Evolutionary conservation across 2,329 filamentous ascomycete genomes (phyloP).

Genomic region (Phialophora expanda): DNA sequence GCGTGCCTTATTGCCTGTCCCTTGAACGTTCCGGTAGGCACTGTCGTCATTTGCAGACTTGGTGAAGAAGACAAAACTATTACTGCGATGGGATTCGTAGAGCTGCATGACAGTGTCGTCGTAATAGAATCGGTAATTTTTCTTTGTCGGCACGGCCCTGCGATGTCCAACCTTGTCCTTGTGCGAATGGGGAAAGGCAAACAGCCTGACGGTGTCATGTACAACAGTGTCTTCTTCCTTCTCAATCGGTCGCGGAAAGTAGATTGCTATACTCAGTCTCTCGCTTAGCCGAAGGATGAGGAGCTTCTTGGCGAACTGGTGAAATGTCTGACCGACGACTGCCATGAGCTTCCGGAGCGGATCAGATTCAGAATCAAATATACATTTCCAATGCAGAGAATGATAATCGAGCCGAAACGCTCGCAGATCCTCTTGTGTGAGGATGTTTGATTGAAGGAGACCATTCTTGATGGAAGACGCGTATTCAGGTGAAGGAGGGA

Average conservation of each 20-base stretch:
- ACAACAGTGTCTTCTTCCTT: slow-evolving; percentile 11
- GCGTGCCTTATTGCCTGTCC: background rate
- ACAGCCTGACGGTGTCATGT: slow-evolving; percentile 9
- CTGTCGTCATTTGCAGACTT: background rate
- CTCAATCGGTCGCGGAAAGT: slow-evolving; percentile 11
- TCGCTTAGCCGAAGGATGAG: slow-evolving; percentile 10
- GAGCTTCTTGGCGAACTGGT: slow-evolving; percentile 10
- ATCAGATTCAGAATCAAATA: slow-evolving; percentile 10
- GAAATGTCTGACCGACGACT: slow-evolving; percentile 2
- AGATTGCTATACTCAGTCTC: slow-evolving; percentile 11
- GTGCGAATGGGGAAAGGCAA: slow-evolving; percentile 17
- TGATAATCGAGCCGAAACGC: slow-evolving; percentile 8
- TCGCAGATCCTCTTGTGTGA: slow-evolving; percentile 3
- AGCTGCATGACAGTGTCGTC: slow-evolving; percentile 16
- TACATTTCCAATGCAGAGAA: slow-evolving; percentile 14
- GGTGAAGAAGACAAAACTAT: slow-evolving; percentile 4
- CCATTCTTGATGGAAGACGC: slow-evolving; percentile 11
- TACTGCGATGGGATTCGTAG: slow-evolving; percentile 2
- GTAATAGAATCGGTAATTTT: slow-evolving; percentile 14
- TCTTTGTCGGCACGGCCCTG: slow-evolving; percentile 9
- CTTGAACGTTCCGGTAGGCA: background rate
- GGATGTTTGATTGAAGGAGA: slow-evolving; percentile 9
- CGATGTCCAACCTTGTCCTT: slow-evolving; percentile 13
- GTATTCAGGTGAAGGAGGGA: slow-evolving; percentile 8
- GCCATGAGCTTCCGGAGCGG: slow-evolving; percentile 10